Evolutionary conservation across 2,329 filamentous ascomycete species (phyloP), one percentile per base, ranked within the genome.

Genomic region (Microdochium nivale): DNA sequence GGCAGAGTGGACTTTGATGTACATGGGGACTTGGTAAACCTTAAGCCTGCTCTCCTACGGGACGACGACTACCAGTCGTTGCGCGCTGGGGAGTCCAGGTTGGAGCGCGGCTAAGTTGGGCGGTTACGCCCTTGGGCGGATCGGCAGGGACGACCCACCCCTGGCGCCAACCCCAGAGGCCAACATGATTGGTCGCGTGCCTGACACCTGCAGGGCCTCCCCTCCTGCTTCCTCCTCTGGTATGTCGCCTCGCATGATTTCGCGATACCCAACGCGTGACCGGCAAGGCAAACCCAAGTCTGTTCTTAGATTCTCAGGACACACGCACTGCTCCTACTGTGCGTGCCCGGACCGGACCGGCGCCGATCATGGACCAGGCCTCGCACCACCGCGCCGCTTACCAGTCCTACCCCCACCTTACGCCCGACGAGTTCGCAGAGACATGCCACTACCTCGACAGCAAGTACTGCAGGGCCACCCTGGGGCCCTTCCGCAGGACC

Each of bases 361-460:
- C 21, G 5, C 19, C 40, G 7, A 13, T 19, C 40, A 44, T 44
- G 40, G 40, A 44, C 40, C 40, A 44, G 40, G 40, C 40, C 14
- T 21, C 40, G 8, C 23, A 51, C 48, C 55, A 63, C 50, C 59
- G 64, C 19, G 63, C 65, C 14, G 70, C 70, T 13, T 76, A 80
- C 60, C 59, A 66, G 53, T 69, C 74, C 49, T 89, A 84, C 61
- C 86, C 86, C 7, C 79, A 77, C 53, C 74, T 89, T 25, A 77
- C 69, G 11, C 60, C 68, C 11, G 75, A 80, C 40, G 84, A 88
- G 61, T 89, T 89, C 56, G 68, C 78, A 50, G 76, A 81, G 60
- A 79, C 76, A 51, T 88, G 86, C 65, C 79, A 84, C 58, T 71
- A 78, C 51, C 72, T 86, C 23, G 81, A 85, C 55, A 71, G 75